Conservation (phyloP, 345 rosid genomes). For the Adansonia digitata region DNA sequence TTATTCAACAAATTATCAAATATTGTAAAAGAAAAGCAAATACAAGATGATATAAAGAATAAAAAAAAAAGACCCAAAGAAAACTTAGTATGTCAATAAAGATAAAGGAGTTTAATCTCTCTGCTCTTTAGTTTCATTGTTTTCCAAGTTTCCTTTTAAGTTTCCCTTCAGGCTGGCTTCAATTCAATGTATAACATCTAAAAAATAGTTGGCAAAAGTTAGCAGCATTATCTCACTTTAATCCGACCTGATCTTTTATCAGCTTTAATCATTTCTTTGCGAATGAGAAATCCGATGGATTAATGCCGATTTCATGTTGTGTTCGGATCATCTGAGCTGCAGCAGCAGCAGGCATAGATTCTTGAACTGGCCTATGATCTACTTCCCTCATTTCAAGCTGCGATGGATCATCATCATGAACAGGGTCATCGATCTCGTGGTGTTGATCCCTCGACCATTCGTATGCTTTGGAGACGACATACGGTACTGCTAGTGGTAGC, state of each 20-base stretch:
- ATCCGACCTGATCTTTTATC: not conserved
- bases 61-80: not conserved
- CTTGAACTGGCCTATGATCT: conserved; percentile 9
- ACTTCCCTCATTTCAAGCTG: conserved; percentile 16
- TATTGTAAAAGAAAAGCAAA: not conserved
- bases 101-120: too few relatives aligned
- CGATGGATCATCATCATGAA: not conserved
- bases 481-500: too few relatives aligned
- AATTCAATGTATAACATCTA: not conserved
- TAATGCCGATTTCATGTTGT: conserved; percentile 26
- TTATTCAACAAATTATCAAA: not conserved
- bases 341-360: conserved; percentile 26
- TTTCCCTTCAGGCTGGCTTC: too few relatives aligned
- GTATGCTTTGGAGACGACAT: conserved; percentile 34
- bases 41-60: not conserved
- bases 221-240: not conserved
- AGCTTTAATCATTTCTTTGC: conserved; percentile 7
- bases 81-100: not conserved
- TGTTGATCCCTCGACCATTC: conserved; percentile 28
- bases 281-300: conserved; percentile 30
- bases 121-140: too few relatives aligned
- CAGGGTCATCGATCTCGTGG: conserved; percentile 18
- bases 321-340: conserved; percentile 16
- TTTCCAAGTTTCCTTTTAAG: too few relatives aligned
- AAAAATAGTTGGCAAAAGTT: not conserved